Base-by-base conservation (phyloP, 208 protist genomes). In the Trypanosoma congolense region DNA sequence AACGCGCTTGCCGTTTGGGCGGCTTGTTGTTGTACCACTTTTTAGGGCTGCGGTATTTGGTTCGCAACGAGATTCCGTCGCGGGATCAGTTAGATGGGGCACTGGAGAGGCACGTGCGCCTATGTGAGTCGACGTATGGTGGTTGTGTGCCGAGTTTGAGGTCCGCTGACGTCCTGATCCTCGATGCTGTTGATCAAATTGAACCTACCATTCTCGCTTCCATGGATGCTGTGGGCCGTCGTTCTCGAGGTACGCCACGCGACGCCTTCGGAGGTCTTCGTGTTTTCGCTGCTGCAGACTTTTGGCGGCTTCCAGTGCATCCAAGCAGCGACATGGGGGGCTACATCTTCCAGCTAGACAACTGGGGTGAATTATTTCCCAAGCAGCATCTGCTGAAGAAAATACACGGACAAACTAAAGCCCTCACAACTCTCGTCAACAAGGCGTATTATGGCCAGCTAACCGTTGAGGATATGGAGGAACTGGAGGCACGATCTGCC, bases 71-170 rank as follows among this genome's bases (percentile, higher is more conserved):
- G 31, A 65, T 95, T 48, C 82, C 83, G 18, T 88, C 80, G 40
- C 87, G 83, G 71, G 87, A 95, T 60, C 87, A 95, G 63, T 56
- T 92, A 9, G 83, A 95, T 53, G 81, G 83, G 30, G 81, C 84
- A 5, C 63, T 95, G 28, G 80, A 87, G 69, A 81, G 84, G 0
- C 87, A 95, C 51, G 80, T 78, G 30, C 80, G 84, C 2, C 75
- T 92, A 1, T 79, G 87, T 18, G 79, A 87, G 53, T 76, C 74
- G 8, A 81, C 72, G 44, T 92, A 87, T 61, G 83, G 63, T 1
- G 60, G 67, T 49, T 75, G 68, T 45, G 48, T 92, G 16, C 84
- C 80, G 6, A 91, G 77, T 65, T 52, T 95, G 22, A 45, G 50
- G 49, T 88, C 58, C 26, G 64, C 59, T 1, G 83, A 95, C 44